These are phyloP conservation scores for Hymenoscyphus infarciens DNA, from an alignment of 2,329 filamentous ascomycete genomes.

Conservation along the genomic window DNA sequence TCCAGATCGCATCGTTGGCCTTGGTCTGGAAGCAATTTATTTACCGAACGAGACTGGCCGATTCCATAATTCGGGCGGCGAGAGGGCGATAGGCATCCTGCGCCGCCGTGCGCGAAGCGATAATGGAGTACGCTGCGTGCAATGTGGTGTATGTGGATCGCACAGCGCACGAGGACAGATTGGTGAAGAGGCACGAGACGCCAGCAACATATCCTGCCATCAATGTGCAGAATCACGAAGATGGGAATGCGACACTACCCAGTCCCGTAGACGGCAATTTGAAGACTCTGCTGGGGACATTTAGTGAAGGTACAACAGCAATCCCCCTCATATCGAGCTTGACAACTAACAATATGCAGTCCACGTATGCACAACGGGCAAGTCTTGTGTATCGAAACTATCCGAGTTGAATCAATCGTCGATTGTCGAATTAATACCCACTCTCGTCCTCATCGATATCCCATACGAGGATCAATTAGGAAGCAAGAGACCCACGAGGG, in stretches of 20 bases:
- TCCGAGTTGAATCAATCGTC: constrained; percentile 47
- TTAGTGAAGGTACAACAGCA: constrained; percentile 45
- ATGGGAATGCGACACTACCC: constrained; percentile 17
- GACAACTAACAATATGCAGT: constrained; percentile 37
- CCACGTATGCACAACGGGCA: constrained; percentile 49
- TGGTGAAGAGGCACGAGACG: constrained; percentile 36
- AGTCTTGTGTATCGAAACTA: constrained; percentile 50
- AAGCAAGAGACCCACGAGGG: constrained; percentile 32
- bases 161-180: constrained; percentile 37
- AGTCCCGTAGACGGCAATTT: constrained; percentile 46
- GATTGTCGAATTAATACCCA: constrained; percentile 46
- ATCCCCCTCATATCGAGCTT: constrained; percentile 9
- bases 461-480: constrained; percentile 40
- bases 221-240: constrained; percentile 18
- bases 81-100: constrained; percentile 22
- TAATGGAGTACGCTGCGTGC: constrained; percentile 42
- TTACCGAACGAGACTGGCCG: constrained; percentile 4
- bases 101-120: constrained; percentile 32
- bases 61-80: constrained; percentile 22
- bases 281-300: constrained; percentile 46
- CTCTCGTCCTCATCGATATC: constrained; percentile 53
- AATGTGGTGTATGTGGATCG: constrained; percentile 44
- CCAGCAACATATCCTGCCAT: constrained; percentile 31
- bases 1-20: constrained; percentile 14
- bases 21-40: constrained; percentile 1